These are phyloP conservation scores for Yarrowia galli DNA, from an alignment of 1,139 yeast genomes.

Conservation along the genomic window DNA sequence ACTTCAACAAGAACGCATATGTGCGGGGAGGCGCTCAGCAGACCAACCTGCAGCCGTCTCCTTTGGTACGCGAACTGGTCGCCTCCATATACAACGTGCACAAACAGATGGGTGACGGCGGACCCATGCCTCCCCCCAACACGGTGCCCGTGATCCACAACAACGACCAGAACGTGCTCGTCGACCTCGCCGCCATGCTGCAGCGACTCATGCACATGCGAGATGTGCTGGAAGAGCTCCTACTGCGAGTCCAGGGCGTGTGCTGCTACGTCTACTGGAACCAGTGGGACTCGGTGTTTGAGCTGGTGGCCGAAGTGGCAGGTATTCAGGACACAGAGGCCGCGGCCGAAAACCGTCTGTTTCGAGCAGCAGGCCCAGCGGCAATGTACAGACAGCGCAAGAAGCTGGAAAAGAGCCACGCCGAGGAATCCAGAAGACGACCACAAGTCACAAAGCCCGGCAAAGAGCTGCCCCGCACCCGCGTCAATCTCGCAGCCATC, in stretches of 20 bases:
- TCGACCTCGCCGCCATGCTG: slow-evolving; percentile 26
- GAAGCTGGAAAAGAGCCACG: slow-evolving; percentile 29
- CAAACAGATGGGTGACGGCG: slow-evolving; percentile 21
- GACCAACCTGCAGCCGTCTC: slow-evolving; percentile 7
- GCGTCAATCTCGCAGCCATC: slow-evolving; percentile 35
- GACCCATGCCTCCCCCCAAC: slow-evolving; percentile 26
- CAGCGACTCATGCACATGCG: slow-evolving; percentile 35
- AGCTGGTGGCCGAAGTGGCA: slow-evolving; percentile 24
- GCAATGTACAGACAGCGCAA: slow-evolving; percentile 38
- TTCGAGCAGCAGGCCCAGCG: slow-evolving; percentile 27
- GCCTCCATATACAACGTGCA: slow-evolving; percentile 28
- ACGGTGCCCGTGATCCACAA: slow-evolving; percentile 31
- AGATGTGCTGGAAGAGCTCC: slow-evolving; percentile 37
- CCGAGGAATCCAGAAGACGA: slow-evolving; percentile 4
- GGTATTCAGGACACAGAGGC: slow-evolving; percentile 8
- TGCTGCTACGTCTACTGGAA: slow-evolving; percentile 37
- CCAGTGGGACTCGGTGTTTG: slow-evolving; percentile 35
- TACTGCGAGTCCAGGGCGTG: slow-evolving; percentile 29
- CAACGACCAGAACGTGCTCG: slow-evolving; percentile 16
- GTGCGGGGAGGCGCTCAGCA: slow-evolving; percentile 23
- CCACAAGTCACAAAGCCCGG: slow-evolving; percentile 23
- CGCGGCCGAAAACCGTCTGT: slow-evolving; percentile 16
- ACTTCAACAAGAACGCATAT: slow-evolving; percentile 25
- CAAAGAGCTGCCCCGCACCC: slow-evolving; percentile 25
- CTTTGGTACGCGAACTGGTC: slow-evolving; percentile 22